A percentile compares a stretch with the other conserved stretches of the same genome.
Evolutionary conservation across 805 yeast species (phyloP).

Genomic region (Pichia rugopelliculosa): DNA sequence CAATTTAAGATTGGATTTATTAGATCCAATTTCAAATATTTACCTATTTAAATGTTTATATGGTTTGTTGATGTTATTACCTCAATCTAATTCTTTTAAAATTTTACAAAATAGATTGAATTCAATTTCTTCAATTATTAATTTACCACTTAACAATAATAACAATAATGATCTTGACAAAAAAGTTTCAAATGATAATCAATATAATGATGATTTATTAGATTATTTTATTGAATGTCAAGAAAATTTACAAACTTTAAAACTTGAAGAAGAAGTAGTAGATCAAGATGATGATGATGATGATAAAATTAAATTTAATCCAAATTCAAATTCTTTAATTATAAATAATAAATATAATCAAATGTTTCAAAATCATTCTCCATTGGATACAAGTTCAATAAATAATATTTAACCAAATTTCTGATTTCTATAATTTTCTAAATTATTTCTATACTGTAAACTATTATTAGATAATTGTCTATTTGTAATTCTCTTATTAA

Average conservation of each 20-base stretch:
- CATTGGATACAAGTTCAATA: constrained; percentile 14
- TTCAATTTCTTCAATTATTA: constrained; percentile 40
- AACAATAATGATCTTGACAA: constrained; percentile 16
- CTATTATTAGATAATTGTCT: constrained; percentile 36
- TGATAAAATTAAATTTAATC: neutral
- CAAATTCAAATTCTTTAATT: no score
- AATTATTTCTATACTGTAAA: constrained; percentile 61
- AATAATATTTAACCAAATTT: constrained; percentile 10
- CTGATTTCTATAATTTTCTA: constrained; percentile 55
- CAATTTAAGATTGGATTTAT: constrained; percentile 74
- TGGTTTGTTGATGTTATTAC: constrained; percentile 88
- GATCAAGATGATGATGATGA: neutral
- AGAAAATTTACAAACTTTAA: constrained; percentile 23
- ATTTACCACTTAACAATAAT: constrained; percentile 20
- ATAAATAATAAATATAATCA: constrained; percentile 5
- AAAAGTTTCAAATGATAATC: constrained; percentile 15
- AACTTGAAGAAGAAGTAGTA: constrained; percentile 8
- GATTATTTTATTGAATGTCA: constrained; percentile 46
- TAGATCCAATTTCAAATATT: constrained; percentile 79
- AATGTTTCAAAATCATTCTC: constrained; percentile 11
- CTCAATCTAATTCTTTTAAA: constrained; percentile 88
- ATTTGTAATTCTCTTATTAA: constrained; percentile 18
- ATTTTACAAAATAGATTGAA: constrained; percentile 69
- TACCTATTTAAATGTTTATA: constrained; percentile 79
- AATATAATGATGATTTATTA: constrained; percentile 24